These are phyloP conservation scores for Coprinopsis marcescibilis DNA, from an alignment of 768 basidiomycete genomes.

Conservation along the genomic window DNA sequence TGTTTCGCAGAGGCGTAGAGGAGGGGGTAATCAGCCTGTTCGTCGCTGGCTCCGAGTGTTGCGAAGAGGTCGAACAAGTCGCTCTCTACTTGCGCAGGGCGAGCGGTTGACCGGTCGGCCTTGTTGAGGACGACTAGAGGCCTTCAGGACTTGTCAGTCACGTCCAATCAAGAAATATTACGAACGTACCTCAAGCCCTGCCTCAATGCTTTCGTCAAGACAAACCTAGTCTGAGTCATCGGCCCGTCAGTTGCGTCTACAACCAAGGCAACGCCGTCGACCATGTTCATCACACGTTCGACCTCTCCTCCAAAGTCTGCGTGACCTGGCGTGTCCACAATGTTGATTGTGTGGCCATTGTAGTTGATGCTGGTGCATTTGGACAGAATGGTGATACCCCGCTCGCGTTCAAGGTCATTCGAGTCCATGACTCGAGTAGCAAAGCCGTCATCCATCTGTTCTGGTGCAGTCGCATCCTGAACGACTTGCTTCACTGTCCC, in stretches of 20 bases:
- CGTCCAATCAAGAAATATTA: background rate
- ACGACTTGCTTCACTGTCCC: conserved; percentile 38
- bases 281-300: conserved; percentile 55
- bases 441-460: conserved; percentile 28
- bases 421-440: conserved; percentile 47
- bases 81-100: conserved; percentile 41
- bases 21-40: conserved; percentile 46
- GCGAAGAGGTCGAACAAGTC: conserved; percentile 48
- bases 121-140: conserved; percentile 49
- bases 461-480: conserved; percentile 20
- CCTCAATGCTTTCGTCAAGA: conserved; percentile 40
- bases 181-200: conserved; percentile 36
- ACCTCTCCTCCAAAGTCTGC: conserved; percentile 62
- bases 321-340: conserved; percentile 59
- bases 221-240: conserved; percentile 54
- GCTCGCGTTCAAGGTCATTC: conserved; percentile 49
- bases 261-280: conserved; percentile 55
- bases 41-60: conserved; percentile 44
- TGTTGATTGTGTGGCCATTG: conserved; percentile 46
- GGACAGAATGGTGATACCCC: conserved; percentile 57
- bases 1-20: conserved; percentile 48
- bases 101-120: conserved; percentile 38
- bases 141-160: conserved; percentile 17
- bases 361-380: conserved; percentile 52
- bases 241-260: conserved; percentile 58